Evolutionary conservation across 1,284 basidiomycete genomes (phyloP), one percentile per base, ranked within the genome.

Genomic region (Ceratobasidium sp.): DNA sequence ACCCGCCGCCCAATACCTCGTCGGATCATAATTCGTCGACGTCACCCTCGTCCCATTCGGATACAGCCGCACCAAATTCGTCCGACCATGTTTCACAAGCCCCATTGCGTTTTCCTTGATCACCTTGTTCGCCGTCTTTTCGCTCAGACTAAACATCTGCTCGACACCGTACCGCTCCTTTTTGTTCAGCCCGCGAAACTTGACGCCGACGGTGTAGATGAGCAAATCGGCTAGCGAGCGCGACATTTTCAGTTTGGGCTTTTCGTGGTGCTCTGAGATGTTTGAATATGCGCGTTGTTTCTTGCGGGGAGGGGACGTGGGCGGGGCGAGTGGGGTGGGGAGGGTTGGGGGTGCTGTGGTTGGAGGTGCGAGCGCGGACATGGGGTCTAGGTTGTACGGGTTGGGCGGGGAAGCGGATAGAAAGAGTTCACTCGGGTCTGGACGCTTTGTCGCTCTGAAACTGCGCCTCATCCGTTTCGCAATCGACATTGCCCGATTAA

Each of bases 131-230:
- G 90, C 91, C n/a, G 90, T 90, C 78, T 87, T 90, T 85, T 99
- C 98, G 0, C 95, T 97, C 3, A 99, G 87, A 4, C 95, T 98
- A 83, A 99, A 97, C 82, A 99, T 89, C 81, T 99, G 95, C 81
- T 95, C 92, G 0, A 92, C 89, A 1, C 91, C 92, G 82, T 99
- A 99, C 43, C 88, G 85, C 79, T 95, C 92, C 79, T 96, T 93
- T 84, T 95, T 94, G 85, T 96, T 95, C 82, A 99, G 89, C 0
- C 97, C 97, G 52, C 92, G 92, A 81, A 93, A 98, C 83, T 97
- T 97, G 80, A 99, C 96, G 13, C 97, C 98, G 57, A 97, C 90
- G 1, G 97, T 98, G 84, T 99, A 99, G 25, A 99, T 92, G 9
- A 99, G 88, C 17, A 99, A 88, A 0, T 89, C 88, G 0, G 91